Evolutionary conservation across 2,329 filamentous ascomycete species (phyloP).

Genomic region (Elsinoe ampelina): DNA sequence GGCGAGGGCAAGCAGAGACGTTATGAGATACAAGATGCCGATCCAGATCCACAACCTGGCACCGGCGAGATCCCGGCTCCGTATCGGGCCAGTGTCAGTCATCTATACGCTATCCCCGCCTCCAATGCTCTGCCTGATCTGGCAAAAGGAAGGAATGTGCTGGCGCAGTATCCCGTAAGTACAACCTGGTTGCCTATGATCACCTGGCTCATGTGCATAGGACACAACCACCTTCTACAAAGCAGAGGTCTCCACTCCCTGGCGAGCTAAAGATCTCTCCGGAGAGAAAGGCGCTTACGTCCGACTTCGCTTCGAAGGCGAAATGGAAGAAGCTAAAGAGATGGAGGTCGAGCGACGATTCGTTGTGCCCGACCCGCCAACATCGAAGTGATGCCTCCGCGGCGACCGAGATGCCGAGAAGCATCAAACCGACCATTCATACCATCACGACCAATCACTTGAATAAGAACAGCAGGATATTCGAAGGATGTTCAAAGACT

Average conservation of each 20-base stretch:
- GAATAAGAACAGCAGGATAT: background rate
- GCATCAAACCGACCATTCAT: no score
- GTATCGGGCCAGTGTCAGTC: conserved; percentile 38
- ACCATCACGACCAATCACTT: background rate
- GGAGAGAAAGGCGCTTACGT: conserved; percentile 28
- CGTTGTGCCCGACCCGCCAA: conserved; percentile 28
- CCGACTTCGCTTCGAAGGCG: conserved; percentile 40
- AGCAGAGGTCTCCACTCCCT: conserved; percentile 38
- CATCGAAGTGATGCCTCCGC: background rate
- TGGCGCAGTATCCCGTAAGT: conserved; percentile 38
- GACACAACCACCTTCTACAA: conserved; percentile 47
- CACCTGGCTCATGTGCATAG: background rate
- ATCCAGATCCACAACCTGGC: conserved; percentile 32
- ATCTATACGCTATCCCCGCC: conserved; percentile 37
- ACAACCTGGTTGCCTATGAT: background rate
- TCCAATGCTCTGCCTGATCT: conserved; percentile 35
- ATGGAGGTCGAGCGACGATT: conserved; percentile 43
- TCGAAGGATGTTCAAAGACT: conserved; percentile 1
- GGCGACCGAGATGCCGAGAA: no score
- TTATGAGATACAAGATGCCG: conserved; percentile 44
- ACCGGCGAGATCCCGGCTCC: conserved; percentile 25
- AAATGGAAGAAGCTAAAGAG: conserved; percentile 36
- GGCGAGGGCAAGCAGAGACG: conserved; percentile 45
- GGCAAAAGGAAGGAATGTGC: conserved; percentile 34
- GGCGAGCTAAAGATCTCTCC: conserved; percentile 30